phyloP scores from a whole-genome alignment of 208 protist species.

The Angomonas deanei region DNA sequence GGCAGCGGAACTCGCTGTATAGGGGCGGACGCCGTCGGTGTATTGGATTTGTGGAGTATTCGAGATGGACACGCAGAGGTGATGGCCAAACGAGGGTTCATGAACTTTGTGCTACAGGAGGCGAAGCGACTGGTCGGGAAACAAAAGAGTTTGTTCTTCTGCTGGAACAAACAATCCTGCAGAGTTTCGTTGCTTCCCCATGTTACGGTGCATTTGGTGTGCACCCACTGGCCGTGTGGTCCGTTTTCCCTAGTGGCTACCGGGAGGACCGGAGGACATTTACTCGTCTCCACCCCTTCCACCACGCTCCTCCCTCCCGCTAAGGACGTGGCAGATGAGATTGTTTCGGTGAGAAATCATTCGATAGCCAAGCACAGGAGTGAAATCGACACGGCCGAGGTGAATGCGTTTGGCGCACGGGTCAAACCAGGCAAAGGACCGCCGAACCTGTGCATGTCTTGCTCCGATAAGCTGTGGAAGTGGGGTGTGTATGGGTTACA shows the following conservation, averaged over 20 bases:
- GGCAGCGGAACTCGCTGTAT: conserved; percentile 73
- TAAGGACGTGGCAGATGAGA: not conserved
- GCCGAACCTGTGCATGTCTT: conserved; percentile 83
- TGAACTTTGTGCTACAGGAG: conserved; percentile 60
- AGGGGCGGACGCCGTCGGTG: conserved; percentile 9
- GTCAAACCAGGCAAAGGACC: conserved; percentile 83
- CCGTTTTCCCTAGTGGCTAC: conserved; percentile 38
- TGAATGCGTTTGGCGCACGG: conserved; percentile 18
- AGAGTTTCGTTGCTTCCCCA: conserved; percentile 21
- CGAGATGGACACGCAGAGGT: conserved; percentile 86
- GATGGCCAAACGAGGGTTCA: conserved; percentile 67
- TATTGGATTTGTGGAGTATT: conserved; percentile 21
- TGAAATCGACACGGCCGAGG: conserved; percentile 22
- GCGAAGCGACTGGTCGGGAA: conserved; percentile 5
- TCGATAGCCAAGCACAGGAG: conserved; percentile 45
- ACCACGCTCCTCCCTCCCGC: conserved; percentile 5
- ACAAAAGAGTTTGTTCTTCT: not conserved
- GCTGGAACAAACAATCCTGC: not conserved
- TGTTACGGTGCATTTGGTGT: conserved; percentile 57
- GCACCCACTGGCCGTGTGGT: conserved; percentile 69
- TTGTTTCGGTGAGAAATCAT: conserved; percentile 18
- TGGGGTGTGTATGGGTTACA: conserved; percentile 74
- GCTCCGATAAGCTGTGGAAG: conserved; percentile 84
- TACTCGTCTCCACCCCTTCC: conserved; percentile 43
- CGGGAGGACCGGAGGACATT: conserved; percentile 35